Conservation (phyloP, 768 basidiomycete genomes). For the Strobilomyces echinocephalus region DNA sequence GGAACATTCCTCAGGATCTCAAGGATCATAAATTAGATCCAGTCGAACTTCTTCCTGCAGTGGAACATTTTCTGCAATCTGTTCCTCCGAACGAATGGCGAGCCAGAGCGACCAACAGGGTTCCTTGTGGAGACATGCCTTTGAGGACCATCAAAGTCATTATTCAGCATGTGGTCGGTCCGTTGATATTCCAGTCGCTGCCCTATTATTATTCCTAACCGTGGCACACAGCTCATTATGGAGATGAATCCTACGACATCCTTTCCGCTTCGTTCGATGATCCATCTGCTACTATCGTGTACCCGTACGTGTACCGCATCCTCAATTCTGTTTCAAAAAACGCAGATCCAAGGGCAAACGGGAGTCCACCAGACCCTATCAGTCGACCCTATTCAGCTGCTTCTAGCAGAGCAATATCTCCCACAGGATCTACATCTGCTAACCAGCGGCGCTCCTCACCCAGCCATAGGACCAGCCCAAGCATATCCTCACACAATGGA, state of each 20-base stretch:
- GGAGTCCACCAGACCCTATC: conserved; percentile 34
- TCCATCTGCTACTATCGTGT: conserved; percentile 95
- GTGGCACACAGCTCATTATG: conserved; percentile 60
- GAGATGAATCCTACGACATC: conserved; percentile 86
- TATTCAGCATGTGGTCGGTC: conserved; percentile 94
- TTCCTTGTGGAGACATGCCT: conserved; percentile 98
- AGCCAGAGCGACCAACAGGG: conserved; percentile 80
- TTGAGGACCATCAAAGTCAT: conserved; percentile 96
- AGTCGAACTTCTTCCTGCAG: conserved; percentile 82
- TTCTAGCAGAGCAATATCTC: conserved; percentile 68
- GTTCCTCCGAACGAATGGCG: conserved; percentile 97
- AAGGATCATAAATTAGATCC: conserved; percentile 76
- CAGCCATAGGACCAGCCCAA: conserved; percentile 65
- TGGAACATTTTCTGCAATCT: conserved; percentile 91
- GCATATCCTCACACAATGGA: conserved; percentile 57
- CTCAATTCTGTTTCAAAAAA: conserved; percentile 61
- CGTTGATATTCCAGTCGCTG: conserved; percentile 33
- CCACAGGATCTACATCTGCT: conserved; percentile 57
- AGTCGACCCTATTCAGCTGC: conserved; percentile 51
- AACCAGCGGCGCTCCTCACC: conserved; percentile 51
- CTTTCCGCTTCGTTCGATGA: conserved; percentile 90
- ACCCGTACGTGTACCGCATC: conserved; percentile 91
- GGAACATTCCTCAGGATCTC: conserved; percentile 91
- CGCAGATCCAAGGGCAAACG: conserved; percentile 30
- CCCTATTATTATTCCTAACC: conserved; percentile 16